phyloP scores from a whole-genome alignment of 2,329 filamentous ascomycete genomes.

The Nemania sp. region DNA sequence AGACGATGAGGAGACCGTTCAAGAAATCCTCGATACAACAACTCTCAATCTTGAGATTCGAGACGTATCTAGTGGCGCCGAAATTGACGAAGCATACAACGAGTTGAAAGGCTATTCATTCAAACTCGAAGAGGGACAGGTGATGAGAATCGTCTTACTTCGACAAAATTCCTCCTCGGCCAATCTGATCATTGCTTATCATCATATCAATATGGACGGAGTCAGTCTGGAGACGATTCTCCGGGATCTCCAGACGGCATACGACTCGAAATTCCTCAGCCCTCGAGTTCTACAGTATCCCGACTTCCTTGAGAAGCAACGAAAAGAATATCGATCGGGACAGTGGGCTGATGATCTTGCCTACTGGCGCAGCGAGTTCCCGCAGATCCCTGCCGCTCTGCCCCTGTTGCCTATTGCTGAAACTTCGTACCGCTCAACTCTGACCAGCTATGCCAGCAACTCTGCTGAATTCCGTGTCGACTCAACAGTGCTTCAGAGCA shows the following conservation, averaged over 20 bases:
- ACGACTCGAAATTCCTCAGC: slow-evolving; percentile 10
- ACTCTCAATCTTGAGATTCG: neutral
- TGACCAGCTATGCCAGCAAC: slow-evolving; percentile 10
- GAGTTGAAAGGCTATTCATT: neutral
- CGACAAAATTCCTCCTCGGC: neutral
- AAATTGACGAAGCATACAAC: neutral
- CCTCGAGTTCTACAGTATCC: slow-evolving; percentile 14
- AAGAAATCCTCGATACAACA: neutral
- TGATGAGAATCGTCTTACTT: slow-evolving; percentile 8
- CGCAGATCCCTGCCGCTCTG: neutral
- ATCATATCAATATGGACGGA: slow-evolving; percentile 40
- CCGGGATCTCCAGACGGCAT: slow-evolving; percentile 19
- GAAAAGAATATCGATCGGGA: neutral
- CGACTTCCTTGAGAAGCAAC: slow-evolving; percentile 9
- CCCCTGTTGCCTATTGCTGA: neutral
- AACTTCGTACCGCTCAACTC: neutral
- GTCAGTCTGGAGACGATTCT: slow-evolving; percentile 41
- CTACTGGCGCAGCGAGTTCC: slow-evolving; percentile 6
- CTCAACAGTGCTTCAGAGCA: slow-evolving; percentile 4
- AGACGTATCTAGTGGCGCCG: neutral
- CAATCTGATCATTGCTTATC: slow-evolving; percentile 2
- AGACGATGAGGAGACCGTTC: neutral
- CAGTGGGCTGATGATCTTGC: neutral
- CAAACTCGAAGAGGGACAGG: neutral
- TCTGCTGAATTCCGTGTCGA: slow-evolving; percentile 8